Evolutionary conservation across 495 filamentous ascomycete species (phyloP).

Genomic region (Xylaria flabelliformis): DNA sequence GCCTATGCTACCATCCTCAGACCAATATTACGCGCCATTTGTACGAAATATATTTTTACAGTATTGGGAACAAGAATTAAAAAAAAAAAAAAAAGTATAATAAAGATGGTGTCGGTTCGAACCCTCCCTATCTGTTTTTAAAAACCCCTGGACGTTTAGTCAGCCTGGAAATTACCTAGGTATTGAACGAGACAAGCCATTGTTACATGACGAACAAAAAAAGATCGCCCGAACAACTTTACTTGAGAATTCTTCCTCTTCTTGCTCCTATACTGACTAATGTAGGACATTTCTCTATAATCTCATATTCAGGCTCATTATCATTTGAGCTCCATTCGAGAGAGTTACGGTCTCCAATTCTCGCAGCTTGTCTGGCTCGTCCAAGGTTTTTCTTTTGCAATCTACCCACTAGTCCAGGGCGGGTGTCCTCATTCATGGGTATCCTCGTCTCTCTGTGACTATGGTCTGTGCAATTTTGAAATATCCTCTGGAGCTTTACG

Average conservation of each 20-base stretch:
- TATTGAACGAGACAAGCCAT: not conserved
- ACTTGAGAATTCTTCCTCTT: conserved; percentile 3
- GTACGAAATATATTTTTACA: not conserved
- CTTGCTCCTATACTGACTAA: not conserved
- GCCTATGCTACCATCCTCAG: not conserved
- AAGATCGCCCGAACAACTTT: not conserved
- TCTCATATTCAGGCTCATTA: not conserved
- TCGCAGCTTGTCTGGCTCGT: not conserved
- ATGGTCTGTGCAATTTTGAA: not conserved
- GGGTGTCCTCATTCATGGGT: not conserved
- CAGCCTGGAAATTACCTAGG: not conserved
- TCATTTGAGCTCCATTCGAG: not conserved
- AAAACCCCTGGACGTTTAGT: not conserved
- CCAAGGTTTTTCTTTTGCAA: not conserved
- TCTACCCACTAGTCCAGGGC: not conserved
- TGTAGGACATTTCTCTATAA: not conserved
- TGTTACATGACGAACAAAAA: not conserved
- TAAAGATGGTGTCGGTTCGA: not conserved
- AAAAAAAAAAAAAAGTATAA: not conserved
- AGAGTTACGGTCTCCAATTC: not conserved
- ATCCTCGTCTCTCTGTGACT: not conserved
- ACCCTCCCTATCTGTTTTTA: no score
- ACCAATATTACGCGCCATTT: not conserved
- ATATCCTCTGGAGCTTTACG: not conserved
- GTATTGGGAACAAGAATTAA: no score